phyloP scores from a whole-genome alignment of 192 early-diverging fungal genomes.

The Haplosporangium gracile region DNA sequence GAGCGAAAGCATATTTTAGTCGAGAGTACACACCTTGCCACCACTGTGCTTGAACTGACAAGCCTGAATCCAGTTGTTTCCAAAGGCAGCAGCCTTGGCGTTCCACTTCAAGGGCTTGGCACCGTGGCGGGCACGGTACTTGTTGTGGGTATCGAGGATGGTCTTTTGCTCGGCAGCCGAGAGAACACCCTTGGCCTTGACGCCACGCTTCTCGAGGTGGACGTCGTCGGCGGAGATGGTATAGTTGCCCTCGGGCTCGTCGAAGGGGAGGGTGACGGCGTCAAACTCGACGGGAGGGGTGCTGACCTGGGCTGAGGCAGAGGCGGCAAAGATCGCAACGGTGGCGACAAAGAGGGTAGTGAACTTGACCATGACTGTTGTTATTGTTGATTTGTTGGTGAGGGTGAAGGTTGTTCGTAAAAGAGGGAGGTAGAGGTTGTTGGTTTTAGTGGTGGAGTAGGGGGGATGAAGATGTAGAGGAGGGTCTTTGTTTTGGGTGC shows the following conservation, averaged over 20 bases:
- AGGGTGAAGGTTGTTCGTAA: neutral
- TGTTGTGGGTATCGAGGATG: constrained; percentile 59
- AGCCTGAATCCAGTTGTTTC: constrained; percentile 52
- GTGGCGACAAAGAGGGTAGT: constrained; percentile 49
- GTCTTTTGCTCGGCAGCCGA: constrained; percentile 19
- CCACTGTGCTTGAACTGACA: constrained; percentile 61
- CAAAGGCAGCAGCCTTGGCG: constrained; percentile 43
- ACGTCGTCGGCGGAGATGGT: neutral
- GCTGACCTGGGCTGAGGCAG: constrained; percentile 27
- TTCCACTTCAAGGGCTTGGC: constrained; percentile 58
- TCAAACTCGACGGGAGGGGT: constrained; percentile 2
- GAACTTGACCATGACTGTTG: constrained; percentile 42
- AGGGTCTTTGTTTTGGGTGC: neutral
- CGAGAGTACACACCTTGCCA: constrained; percentile 13
- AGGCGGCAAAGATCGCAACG: constrained; percentile 39
- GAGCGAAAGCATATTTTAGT: too few relatives aligned
- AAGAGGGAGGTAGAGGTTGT: neutral
- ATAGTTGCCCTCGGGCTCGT: neutral
- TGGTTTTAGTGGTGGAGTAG: neutral
- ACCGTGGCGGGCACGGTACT: constrained; percentile 55
- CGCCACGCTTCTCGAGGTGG: neutral
- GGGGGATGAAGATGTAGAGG: neutral
- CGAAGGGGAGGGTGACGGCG: neutral
- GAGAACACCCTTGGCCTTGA: neutral
- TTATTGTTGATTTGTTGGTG: neutral